Base-by-base conservation (phyloP, 768 basidiomycete genomes). In the Agaricus subrufescens region DNA sequence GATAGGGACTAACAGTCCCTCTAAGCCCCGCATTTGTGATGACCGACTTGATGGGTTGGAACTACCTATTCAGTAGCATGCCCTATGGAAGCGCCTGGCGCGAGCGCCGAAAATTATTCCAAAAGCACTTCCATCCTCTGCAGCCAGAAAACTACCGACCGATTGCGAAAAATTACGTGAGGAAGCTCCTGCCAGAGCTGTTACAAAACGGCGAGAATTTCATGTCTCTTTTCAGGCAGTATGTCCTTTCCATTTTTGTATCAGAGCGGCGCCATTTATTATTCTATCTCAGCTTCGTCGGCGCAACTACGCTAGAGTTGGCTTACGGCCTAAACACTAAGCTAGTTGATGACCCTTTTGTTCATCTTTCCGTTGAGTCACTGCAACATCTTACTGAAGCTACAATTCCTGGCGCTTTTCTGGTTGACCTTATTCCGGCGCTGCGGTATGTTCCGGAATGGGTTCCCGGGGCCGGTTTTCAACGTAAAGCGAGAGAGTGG, bases 381-480 rank as follows among this genome's bases (percentile, higher is more conserved):
- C 48, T 66, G 12, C 39, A 49, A 2, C 59, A 59, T 10, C 59
- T 70, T 19, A 62, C 61, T 4, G 54, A 62, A 8, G 64, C 69
- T 1, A 60, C 60, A 0, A 51, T 60, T 6, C 69, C 70, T 4
- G 69, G 70, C 0, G 61, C 58, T 3, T 71, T 66, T 52, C 48
- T 73, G 2, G 72, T 75, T 10, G 68, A 72, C 46, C 50, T 65
- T 4, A 50, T 69, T 19, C 67, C 67, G 4, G 42, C 54, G 2
- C 58, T 81, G 56, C 71, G 73, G 62, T 67, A 76, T 38, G 59
- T 81, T 11, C 79, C 80, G 0, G 65, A 60, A 38, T 81, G 77
- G 76, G 43, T 80, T 10, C 79, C 77, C 5, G 80, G 80, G 0
- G 73, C 76, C 10, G 71, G 71, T 1, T 81, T 80, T 54, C 69